phyloP scores from a whole-genome alignment of 1,284 basidiomycete species.

The Apiotrichum domesticum region DNA sequence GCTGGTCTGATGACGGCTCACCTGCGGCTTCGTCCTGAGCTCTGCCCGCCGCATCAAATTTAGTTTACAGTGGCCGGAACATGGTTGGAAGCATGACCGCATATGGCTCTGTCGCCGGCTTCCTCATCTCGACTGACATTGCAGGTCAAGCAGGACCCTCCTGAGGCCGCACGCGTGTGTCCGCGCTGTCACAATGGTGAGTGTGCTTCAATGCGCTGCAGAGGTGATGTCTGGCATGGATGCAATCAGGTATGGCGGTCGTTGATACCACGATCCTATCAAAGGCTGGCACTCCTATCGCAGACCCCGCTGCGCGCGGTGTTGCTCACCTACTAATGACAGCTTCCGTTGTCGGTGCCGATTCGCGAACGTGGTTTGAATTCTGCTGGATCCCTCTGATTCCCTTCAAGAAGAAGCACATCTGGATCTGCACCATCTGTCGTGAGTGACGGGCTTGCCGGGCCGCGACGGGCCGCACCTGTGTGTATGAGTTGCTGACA shows the following conservation, averaged over 20 bases:
- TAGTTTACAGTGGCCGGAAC: too few relatives aligned
- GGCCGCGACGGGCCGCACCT: too few relatives aligned
- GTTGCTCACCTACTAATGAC: neutral
- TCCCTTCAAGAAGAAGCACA: conserved; percentile 33
- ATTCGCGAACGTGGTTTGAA: conserved; percentile 38
- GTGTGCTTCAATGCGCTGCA: conserved; percentile 1
- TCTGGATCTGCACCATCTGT: conserved; percentile 43
- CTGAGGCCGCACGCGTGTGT: conserved; percentile 31
- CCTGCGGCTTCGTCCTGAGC: too few relatives aligned
- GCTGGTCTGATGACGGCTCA: too few relatives aligned
- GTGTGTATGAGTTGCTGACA: too few relatives aligned
- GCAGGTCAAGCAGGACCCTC: neutral
- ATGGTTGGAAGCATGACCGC: too few relatives aligned
- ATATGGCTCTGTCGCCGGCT: neutral
- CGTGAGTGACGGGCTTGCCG: conserved; percentile 22
- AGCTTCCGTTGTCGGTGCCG: conserved; percentile 28
- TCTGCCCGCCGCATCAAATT: too few relatives aligned
- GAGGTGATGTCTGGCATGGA: too few relatives aligned
- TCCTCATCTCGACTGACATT: neutral
- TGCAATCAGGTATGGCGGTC: too few relatives aligned
- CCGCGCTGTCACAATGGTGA: conserved; percentile 41
- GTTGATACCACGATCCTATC: too few relatives aligned
- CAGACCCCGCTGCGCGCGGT: too few relatives aligned
- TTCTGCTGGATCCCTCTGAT: conserved; percentile 44
- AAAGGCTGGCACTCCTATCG: too few relatives aligned